Conservation (phyloP, 163 green algal species). For the Chlorella variabilis region DNA sequence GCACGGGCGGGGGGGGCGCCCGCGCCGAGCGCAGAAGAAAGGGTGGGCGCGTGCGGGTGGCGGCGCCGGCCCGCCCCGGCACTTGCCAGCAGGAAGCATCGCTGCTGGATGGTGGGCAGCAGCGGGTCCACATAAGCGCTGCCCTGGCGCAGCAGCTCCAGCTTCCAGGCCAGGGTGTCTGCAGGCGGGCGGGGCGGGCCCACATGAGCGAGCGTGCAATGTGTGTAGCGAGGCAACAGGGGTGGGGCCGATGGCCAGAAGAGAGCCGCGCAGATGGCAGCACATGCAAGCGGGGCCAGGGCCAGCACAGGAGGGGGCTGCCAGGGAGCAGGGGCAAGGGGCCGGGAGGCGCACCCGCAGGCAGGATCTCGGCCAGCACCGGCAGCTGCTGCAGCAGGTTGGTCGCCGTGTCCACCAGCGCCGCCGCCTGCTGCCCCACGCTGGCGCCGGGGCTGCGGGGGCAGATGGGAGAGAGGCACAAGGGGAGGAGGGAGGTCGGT, state of each 20-base stretch:
- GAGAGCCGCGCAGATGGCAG: neutral
- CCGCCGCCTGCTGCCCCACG: neutral
- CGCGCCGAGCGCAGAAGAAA: neutral
- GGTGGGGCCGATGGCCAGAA: neutral
- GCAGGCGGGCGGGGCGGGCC: neutral
- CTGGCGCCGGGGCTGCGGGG: neutral
- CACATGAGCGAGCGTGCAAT: neutral
- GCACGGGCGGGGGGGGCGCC: no score
- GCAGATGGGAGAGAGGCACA: no score
- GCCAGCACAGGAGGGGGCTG: neutral
- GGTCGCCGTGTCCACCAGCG: neutral
- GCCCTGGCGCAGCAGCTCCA: conserved; percentile 84
- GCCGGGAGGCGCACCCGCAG: conserved; percentile 36
- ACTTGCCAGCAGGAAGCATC: conserved; percentile 74
- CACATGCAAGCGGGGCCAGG: neutral
- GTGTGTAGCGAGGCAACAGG: neutral
- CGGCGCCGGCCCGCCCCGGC: neutral
- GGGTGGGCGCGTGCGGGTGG: neutral
- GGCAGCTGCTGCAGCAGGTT: conserved; percentile 62
- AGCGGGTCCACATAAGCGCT: conserved; percentile 45
- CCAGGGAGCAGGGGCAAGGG: neutral
- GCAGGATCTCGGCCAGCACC: conserved; percentile 77
- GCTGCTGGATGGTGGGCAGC: conserved; percentile 66
- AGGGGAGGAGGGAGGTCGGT: no score
- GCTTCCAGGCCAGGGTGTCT: conserved; percentile 79